Evolutionary conservation across 208 protist species (phyloP), one percentile per base, ranked within the genome.

Genomic region (Trypanosoma cruzi): DNA sequence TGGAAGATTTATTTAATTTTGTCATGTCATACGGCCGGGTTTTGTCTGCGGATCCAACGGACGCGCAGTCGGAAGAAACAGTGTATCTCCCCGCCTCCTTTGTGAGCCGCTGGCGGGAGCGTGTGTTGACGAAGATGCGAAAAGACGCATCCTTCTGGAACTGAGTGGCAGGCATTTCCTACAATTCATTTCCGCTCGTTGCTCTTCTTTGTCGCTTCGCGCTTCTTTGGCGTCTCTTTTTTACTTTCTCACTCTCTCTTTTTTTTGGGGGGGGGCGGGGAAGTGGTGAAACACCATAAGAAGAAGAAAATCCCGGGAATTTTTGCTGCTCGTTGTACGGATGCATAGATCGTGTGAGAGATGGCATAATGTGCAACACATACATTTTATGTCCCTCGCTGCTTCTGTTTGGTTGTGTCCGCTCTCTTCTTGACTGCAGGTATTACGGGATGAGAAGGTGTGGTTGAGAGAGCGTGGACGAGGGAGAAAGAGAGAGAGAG

Each of bases 1-100:
- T 91, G 36, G 77, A 88, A 61, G 88, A 93, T 56, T 54, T 96
- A 4, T 96, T 84, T 57, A 76, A 82, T 26, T 93, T 93, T 73
- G 71, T 92, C 0, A 31, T 62, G 11, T 91, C 84, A 57, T 91
- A 96, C 70, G 87, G 79, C 0, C 78, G 65, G 8, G 22, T 50
- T 31, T 24, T 57, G 31, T 48, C 64, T 5, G 52, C 26, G 53
- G 44, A 70, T 24, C 22, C 56, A 13, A 64, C 32, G 22, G 63
- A 68, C 37, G n/a, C 37, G 46, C 22, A 50, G 50, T 59, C 48
- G 1, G 86, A 88, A 32, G 90, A 96, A 36, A 86, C 84, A 34
- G 66, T 93, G 11, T 68, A 88, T 24, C 70, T 96, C 61, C 90
- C 90, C 1, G 64, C 73, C 0, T 83, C 71, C 8, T 96, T 90